These are phyloP conservation scores for Debaryomyces sp. DNA, from an alignment of 1,139 yeast genomes.

Conservation along the genomic window DNA sequence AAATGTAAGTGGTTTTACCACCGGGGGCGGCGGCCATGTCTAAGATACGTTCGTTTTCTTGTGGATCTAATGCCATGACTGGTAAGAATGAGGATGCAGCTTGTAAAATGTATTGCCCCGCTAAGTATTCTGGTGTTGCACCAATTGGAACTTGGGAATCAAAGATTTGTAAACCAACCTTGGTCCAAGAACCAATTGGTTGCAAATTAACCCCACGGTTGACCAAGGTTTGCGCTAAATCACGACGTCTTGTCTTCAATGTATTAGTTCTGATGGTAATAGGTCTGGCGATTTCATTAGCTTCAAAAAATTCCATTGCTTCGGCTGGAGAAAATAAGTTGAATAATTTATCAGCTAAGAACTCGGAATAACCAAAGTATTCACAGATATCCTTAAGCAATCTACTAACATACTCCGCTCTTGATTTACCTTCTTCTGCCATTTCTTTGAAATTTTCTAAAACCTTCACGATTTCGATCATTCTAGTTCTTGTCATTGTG, in stretches of 20 bases:
- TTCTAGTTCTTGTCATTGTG: slow-evolving; percentile 84
- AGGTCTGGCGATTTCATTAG: slow-evolving; percentile 96
- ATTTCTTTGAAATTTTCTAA: slow-evolving; percentile 85
- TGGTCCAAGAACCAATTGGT: slow-evolving; percentile 97
- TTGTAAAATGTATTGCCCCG: slow-evolving; percentile 96
- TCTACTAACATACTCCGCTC: slow-evolving; percentile 79
- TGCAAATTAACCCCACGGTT: slow-evolving; percentile 97
- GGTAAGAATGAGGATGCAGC: slow-evolving; percentile 99
- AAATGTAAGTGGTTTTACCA: slow-evolving; percentile 95
- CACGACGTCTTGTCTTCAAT: slow-evolving; percentile 90
- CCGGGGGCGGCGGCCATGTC: slow-evolving; percentile 99
- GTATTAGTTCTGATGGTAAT: slow-evolving; percentile 96
- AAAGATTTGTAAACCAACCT: slow-evolving; percentile 94
- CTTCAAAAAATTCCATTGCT: slow-evolving; percentile 98
- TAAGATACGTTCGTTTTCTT: slow-evolving; percentile 89
- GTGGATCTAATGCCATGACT: slow-evolving; percentile 96
- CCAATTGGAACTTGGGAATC: slow-evolving; percentile 99
- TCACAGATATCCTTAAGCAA: slow-evolving; percentile 83
- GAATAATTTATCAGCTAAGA: slow-evolving; percentile 90
- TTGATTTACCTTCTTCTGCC: slow-evolving; percentile 84
- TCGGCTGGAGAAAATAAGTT: slow-evolving; percentile 91
- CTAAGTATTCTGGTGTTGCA: slow-evolving; percentile 98
- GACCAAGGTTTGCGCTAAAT: slow-evolving; percentile 90
- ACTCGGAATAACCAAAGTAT: slow-evolving; percentile 96
- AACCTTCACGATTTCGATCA: slow-evolving; percentile 95